A percentile compares a stretch with the other conserved stretches of the same genome.
These are phyloP conservation scores for Salix purpurea DNA, from an alignment of 345 rosid genomes.

Conservation along the genomic window DNA sequence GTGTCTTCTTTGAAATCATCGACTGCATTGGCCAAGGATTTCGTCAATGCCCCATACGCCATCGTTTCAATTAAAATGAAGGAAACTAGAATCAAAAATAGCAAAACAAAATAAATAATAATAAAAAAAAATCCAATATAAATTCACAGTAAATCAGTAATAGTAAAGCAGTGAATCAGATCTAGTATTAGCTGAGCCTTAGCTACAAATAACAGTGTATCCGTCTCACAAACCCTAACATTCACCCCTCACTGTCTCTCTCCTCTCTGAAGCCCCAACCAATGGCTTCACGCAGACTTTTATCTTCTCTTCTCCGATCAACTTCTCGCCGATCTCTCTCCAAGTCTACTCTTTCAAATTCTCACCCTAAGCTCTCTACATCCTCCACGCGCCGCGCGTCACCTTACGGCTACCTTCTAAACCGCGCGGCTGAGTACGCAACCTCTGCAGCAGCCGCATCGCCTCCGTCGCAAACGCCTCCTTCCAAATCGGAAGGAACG, in stretches of 20 bases:
- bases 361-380: slow-evolving; percentile 34
- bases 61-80: not conserved
- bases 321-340: slow-evolving; percentile 56
- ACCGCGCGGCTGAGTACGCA: slow-evolving; percentile 65
- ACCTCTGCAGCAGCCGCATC: slow-evolving; percentile 53
- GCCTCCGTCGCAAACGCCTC: slow-evolving; percentile 34
- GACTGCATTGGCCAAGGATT: not conserved
- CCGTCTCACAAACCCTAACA: slow-evolving; percentile 18
- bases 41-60: not conserved
- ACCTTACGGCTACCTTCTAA: slow-evolving; percentile 47
- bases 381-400: slow-evolving; percentile 42
- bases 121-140: not conserved
- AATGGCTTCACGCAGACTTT: slow-evolving; percentile 79
- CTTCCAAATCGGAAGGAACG: slow-evolving; percentile 29
- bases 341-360: slow-evolving; percentile 21
- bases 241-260: not conserved
- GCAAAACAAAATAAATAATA: too few relatives aligned
- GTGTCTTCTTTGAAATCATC: not conserved
- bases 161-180: not conserved
- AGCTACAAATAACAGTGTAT: not conserved
- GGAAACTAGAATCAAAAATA: too few relatives aligned
- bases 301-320: slow-evolving; percentile 70
- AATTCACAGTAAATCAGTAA: not conserved
- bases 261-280: slow-evolving; percentile 31
- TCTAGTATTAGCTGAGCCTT: not conserved